Evolutionary conservation across 2,329 filamentous ascomycete genomes (phyloP).

Genomic region (Arthrinium puccinioides): DNA sequence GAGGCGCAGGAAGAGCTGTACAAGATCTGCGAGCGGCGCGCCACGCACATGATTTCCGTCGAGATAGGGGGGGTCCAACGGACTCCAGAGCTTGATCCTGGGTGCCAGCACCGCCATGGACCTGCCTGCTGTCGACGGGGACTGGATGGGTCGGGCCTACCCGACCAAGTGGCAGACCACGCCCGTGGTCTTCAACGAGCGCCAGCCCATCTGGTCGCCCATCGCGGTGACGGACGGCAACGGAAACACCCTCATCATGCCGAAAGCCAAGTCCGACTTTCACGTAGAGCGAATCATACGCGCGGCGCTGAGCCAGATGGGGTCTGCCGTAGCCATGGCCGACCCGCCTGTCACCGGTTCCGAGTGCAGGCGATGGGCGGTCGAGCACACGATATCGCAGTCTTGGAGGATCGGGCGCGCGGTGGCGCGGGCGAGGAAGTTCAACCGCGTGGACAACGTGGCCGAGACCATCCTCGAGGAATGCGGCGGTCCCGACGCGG

Average conservation of each 20-base stretch:
- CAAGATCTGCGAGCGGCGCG: conserved; percentile 30
- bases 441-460: conserved; percentile 44
- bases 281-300: conserved; percentile 43
- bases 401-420: conserved; percentile 54
- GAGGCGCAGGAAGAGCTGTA: conserved; percentile 45
- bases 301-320: conserved; percentile 47
- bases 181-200: conserved; percentile 43
- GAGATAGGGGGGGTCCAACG: conserved; percentile 61
- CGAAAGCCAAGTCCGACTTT: conserved; percentile 35
- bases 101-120: conserved; percentile 46
- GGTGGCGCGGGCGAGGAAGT: conserved; percentile 41
- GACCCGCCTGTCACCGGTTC: conserved; percentile 40
- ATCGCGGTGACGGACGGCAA: conserved; percentile 42
- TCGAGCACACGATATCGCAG: conserved; percentile 45
- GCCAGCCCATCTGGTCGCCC: conserved; percentile 32
- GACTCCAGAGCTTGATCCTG: conserved; percentile 49
- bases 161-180: conserved; percentile 49
- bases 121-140: conserved; percentile 43
- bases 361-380: conserved; percentile 42
- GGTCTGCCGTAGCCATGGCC: conserved; percentile 41
- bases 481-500: conserved; percentile 44
- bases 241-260: conserved; percentile 31
- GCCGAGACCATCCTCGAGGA: conserved; percentile 52
- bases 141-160: conserved; percentile 51
- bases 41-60: conserved; percentile 52